Evolutionary conservation across 1,284 basidiomycete species (phyloP).

Genomic region (Pseudozyma sp.): DNA sequence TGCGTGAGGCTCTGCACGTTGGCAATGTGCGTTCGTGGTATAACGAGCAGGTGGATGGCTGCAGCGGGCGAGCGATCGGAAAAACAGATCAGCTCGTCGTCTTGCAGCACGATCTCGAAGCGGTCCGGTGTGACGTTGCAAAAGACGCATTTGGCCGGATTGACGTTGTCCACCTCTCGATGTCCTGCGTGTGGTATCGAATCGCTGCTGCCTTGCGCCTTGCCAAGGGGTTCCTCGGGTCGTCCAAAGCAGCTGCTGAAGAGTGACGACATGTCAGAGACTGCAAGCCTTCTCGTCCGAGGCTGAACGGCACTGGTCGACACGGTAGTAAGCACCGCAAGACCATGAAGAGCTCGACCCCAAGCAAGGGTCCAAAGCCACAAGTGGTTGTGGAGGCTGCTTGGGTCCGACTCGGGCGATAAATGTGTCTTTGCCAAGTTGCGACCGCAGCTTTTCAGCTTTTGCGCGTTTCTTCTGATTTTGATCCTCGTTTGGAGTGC

Average conservation of each 20-base stretch:
- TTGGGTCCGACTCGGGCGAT: too few relatives aligned
- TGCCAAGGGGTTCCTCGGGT: neutral
- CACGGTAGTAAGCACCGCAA: too few relatives aligned
- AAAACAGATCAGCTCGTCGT: constrained; percentile 76
- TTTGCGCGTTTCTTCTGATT: neutral
- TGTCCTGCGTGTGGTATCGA: constrained; percentile 14
- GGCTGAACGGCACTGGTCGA: too few relatives aligned
- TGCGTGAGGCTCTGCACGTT: constrained; percentile 71
- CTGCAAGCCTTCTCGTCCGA: neutral
- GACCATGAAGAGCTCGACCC: too few relatives aligned
- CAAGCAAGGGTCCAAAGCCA: too few relatives aligned
- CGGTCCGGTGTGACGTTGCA: constrained; percentile 73
- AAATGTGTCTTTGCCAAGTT: too few relatives aligned
- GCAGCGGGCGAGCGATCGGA: constrained; percentile 76
- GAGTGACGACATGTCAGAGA: constrained; percentile 17
- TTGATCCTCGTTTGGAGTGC: neutral
- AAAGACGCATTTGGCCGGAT: constrained; percentile 72
- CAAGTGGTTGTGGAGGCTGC: too few relatives aligned
- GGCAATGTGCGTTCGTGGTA: constrained; percentile 74
- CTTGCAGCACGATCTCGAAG: constrained; percentile 77
- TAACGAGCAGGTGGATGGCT: constrained; percentile 75
- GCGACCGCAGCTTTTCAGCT: constrained; percentile 8
- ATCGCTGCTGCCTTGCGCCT: neutral
- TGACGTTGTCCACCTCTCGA: constrained; percentile 30
- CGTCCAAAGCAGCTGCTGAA: constrained; percentile 35